Evolutionary conservation across 148 eudicot species (phyloP).

Genomic region (Chenopodium berlandieri): DNA sequence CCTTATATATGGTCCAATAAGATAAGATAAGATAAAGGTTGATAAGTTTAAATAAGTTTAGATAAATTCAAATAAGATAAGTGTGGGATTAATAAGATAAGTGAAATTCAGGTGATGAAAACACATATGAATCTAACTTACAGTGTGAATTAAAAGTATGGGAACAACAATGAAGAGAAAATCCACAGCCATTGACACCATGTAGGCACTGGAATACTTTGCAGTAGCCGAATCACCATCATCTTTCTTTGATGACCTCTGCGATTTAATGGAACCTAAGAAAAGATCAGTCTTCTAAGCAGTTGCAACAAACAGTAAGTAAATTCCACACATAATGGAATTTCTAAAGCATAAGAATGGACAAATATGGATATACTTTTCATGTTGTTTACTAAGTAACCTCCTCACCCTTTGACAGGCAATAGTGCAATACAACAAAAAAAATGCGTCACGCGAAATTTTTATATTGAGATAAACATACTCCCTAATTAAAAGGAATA

Average conservation of each 20-base stretch:
- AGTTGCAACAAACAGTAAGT: background rate
- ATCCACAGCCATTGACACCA: slow-evolving; percentile 50
- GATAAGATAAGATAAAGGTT: no score
- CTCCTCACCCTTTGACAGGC: background rate
- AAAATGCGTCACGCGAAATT: background rate
- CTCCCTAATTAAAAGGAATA: background rate
- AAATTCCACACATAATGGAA: background rate
- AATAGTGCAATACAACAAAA: background rate
- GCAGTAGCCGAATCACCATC: slow-evolving; percentile 39
- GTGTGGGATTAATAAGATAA: no score
- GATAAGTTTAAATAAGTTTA: no score
- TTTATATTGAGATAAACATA: background rate
- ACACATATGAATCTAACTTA: slow-evolving; percentile 40
- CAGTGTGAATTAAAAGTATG: slow-evolving; percentile 56
- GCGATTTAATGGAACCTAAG: slow-evolving; percentile 34
- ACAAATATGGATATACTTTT: background rate
- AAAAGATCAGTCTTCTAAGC: slow-evolving; percentile 7
- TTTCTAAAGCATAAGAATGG: background rate
- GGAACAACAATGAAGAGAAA: slow-evolving; percentile 65
- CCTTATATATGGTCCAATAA: no score
- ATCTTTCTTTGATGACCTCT: slow-evolving; percentile 52
- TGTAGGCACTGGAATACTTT: slow-evolving; percentile 41
- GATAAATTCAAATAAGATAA: no score
- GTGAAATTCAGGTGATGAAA: no score
- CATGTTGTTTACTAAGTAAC: background rate